These are phyloP conservation scores for Arthrobotrys pseudoclavata DNA, from an alignment of 2,329 filamentous ascomycete species.

Conservation along the genomic window DNA sequence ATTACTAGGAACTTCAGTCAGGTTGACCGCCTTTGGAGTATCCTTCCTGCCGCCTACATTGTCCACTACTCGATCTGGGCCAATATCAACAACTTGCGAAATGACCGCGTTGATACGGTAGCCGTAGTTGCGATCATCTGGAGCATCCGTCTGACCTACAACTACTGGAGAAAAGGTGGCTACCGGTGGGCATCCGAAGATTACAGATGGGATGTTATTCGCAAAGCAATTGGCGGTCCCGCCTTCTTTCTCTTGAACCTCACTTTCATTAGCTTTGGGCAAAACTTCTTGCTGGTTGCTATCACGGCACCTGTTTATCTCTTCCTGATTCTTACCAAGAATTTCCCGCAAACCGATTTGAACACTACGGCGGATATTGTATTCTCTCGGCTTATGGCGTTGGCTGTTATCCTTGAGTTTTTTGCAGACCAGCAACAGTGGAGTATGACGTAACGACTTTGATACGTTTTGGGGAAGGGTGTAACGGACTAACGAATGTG, in stretches of 20 bases:
- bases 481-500: conserved; percentile 15
- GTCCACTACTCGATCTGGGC: conserved; percentile 88
- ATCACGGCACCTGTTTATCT: conserved; percentile 87
- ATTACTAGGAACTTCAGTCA: conserved; percentile 96
- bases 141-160: conserved; percentile 82
- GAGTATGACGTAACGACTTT: conserved; percentile 69
- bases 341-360: conserved; percentile 70
- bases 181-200: conserved; percentile 92
- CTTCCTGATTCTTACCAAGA: conserved; percentile 78
- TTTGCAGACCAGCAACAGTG: conserved; percentile 95
- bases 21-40: conserved; percentile 91
- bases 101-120: conserved; percentile 78
- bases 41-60: conserved; percentile 88
- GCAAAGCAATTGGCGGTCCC: conserved; percentile 73
- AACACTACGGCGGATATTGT: conserved; percentile 66
- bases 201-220: conserved; percentile 83
- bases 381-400: conserved; percentile 69
- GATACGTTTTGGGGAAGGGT: too few species aligned
- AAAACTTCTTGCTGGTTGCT: conserved; percentile 83
- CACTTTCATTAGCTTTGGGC: conserved; percentile 86
- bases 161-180: conserved; percentile 96
- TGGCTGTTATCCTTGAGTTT: conserved; percentile 76
- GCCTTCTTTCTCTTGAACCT: conserved; percentile 88
- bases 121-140: conserved; percentile 75
- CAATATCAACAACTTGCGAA: conserved; percentile 78